phyloP scores from a whole-genome alignment of 768 basidiomycete species.

The Russula earlei region DNA sequence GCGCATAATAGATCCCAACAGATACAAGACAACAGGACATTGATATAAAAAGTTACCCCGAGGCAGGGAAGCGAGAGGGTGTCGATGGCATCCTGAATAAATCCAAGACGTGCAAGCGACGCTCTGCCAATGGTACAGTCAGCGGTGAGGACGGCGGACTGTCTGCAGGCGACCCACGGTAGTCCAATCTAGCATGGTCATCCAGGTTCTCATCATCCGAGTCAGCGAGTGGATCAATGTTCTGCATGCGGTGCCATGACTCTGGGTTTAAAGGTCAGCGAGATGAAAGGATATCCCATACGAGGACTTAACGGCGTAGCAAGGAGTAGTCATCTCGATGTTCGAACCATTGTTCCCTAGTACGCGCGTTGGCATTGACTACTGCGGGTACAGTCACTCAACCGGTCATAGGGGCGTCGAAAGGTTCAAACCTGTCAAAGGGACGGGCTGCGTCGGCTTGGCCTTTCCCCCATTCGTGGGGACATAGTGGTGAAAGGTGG shows the following conservation, averaged over 20 bases:
- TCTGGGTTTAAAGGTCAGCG: constrained; percentile 34
- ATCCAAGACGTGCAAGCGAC: constrained; percentile 18
- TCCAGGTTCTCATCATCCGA: constrained; percentile 66
- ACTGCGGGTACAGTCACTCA: not conserved
- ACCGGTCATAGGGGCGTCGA: not conserved
- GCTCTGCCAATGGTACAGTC: constrained; percentile 7
- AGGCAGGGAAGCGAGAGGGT: constrained; percentile 10
- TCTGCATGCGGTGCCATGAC: constrained; percentile 59
- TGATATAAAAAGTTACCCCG: not conserved
- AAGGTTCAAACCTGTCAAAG: constrained; percentile 14
- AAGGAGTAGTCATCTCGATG: constrained; percentile 29
- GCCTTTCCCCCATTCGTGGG: constrained; percentile 15
- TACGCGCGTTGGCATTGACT: constrained; percentile 14
- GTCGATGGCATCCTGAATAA: constrained; percentile 8
- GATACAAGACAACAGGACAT: not conserved
- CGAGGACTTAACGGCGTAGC: constrained; percentile 32
- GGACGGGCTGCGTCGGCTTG: constrained; percentile 6
- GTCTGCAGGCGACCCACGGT: constrained; percentile 37
- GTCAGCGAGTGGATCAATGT: constrained; percentile 56
- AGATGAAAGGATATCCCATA: not conserved
- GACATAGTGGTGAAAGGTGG: constrained; percentile 22
- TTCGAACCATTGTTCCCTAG: constrained; percentile 8
- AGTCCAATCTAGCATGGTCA: constrained; percentile 53
- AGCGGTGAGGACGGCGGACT: not conserved
- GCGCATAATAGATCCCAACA: not conserved